Evolutionary conservation across 169 alveolate genomes (phyloP).

Genomic region (Neospora caninum): DNA sequence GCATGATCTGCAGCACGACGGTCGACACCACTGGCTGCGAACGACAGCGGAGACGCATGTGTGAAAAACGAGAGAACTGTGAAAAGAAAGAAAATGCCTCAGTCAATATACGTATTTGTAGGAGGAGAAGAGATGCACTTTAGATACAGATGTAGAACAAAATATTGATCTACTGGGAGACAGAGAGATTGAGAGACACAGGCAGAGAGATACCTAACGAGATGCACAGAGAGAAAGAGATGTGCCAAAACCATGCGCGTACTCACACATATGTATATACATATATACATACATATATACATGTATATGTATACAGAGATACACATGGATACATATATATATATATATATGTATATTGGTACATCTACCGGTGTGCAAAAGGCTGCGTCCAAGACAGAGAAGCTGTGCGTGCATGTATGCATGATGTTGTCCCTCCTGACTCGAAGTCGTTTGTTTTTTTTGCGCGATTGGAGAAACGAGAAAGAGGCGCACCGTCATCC

Average conservation of each 20-base stretch:
- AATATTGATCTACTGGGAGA: background rate
- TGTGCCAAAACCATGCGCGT: background rate
- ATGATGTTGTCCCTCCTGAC: too few species aligned
- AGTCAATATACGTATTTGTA: background rate
- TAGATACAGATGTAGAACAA: background rate
- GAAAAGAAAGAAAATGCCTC: background rate
- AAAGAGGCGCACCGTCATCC: too few species aligned
- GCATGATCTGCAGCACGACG: constrained; percentile 54
- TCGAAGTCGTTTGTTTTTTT: too few species aligned
- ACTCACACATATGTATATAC: background rate
- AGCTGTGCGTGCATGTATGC: too few species aligned
- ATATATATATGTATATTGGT: background rate
- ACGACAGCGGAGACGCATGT: constrained; percentile 29
- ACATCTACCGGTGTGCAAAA: too few species aligned
- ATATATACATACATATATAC: background rate
- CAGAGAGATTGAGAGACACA: background rate
- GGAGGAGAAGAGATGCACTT: background rate
- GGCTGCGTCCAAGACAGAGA: too few species aligned
- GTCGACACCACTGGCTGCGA: constrained; percentile 37
- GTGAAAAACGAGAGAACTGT: background rate
- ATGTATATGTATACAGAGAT: background rate
- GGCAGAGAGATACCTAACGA: too few species aligned
- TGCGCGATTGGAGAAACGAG: too few species aligned
- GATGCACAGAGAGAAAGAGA: too few species aligned
- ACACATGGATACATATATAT: background rate